Base-by-base conservation (phyloP, 768 basidiomycete species). In the Lactarius pseudohatsudake region DNA sequence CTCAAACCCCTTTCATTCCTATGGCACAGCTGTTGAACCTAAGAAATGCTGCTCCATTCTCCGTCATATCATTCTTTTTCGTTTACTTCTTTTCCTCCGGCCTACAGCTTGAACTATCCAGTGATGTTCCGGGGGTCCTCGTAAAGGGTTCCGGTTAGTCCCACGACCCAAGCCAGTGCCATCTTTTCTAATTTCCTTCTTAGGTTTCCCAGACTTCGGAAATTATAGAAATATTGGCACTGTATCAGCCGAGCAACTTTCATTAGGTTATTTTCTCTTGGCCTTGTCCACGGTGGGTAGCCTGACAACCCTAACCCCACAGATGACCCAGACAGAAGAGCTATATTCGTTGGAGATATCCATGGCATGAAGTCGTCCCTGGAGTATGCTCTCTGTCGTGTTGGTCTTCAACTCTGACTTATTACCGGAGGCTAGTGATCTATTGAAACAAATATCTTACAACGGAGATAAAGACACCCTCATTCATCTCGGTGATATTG, bases 341-440 rank as follows among this genome's bases (percentile, higher is more conserved):
- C 90, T 32, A 85, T 98, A 53, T 77, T 94, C 66, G 79, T 97
- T 15, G 96, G 95, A 9, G 96, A 98, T 72, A 81, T 97, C 8
- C 96, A 98, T 79, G 93, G 92, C 56, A 92, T 89, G 85, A 81
- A 83, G 61, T 74, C 80, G 7, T 83, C 87, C 0, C 76, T 97
- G 4, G 79, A 84, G 91, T 93, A 62, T 64, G 89, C 77, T 15
- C 40, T 47, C 53, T 4, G 16, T 11, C 22, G 40, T 38, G 20
- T 16, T 34, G 1, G 11, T 11, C 26, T 2, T 32, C n/a, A n/a
- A n/a, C 54, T n/a, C 61, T 32, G 45, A 59, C 50, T 61, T 61
- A 58, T 45, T 45, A 64, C 62, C n/a, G 59, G 26, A 11, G 57
- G 55, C 4, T 66, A 93, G 92, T 40, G 76, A 82, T 58, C 81